Base-by-base conservation (phyloP, 2,329 filamentous ascomycete genomes). In the Colletotrichum sojae region DNA sequence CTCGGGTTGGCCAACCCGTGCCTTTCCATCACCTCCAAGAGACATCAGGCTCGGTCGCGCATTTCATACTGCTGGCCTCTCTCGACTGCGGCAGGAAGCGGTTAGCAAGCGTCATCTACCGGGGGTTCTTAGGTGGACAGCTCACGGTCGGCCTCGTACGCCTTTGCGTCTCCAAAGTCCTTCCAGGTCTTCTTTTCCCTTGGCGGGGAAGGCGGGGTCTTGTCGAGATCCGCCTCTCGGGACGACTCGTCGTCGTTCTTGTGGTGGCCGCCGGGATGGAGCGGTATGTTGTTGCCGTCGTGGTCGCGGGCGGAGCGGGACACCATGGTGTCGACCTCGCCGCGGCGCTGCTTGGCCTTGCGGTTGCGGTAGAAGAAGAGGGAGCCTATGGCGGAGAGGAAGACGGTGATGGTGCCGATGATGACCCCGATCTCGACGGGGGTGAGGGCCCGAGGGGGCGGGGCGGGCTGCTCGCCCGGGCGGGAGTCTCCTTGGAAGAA, bases 401-500 rank as follows among this genome's bases (percentile, higher is more conserved):
- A 75, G 58, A 73, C 72, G 45, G 71, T 12, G 39, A 75, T 70
- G 13, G 72, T 71, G 22, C 69, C 75, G 25, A 73, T 69, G n/a
- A 78, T 73, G 59, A 76, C 69, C 4, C 73, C 77, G 39, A 78
- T 73, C 58, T 78, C 77, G 31, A 74, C 58, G 20, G 72, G 57
- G 8, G 71, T 75, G 65, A 76, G 75, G 51, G 58, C 65, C 18
- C 66, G 59, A 6, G 64, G 58, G 27, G 71, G 56, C 27, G 60
- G 58, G 8, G 70, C 61, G 6, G 70, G 55, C 20, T 56, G 55
- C 43, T 71, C 53, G 48, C 70, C 56, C 2, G 58, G 63, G 20
- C 71, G 64, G 15, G 64, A 59, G 58, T 72, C 64, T 53, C 69
- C 65, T 39, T 71, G 59, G 55, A 59, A 71, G 55, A 71, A 71